Base-by-base conservation (phyloP, 441 rosid genomes). In the Gossypium schwendimanii region DNA sequence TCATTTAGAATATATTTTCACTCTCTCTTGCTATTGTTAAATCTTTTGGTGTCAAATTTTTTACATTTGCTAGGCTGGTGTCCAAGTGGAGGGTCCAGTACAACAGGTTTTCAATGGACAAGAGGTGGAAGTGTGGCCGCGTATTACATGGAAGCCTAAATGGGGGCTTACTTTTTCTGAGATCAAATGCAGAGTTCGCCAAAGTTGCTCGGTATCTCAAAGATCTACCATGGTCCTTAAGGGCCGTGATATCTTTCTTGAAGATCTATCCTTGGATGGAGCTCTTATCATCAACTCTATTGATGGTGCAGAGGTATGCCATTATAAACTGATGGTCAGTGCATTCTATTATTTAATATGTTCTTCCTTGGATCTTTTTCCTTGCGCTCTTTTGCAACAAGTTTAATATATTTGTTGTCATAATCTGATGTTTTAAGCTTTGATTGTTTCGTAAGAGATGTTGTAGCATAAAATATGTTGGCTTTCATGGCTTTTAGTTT, bases 51-150 rank as follows among this genome's bases (percentile, higher is more conserved):
- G 70, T 66, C 57, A 63, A 39, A 18, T 17, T 54, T 58, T 24
- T 69, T 63, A 33, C 79, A 55, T 74, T 21, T 70, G 8, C 3
- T 68, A 94, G 98, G 93, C 86, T 77, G 97, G 97, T 78, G 93
- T 84, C 63, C 81, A 81, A 85, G 87, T 92, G 14, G 97, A 70
- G 71, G 90, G 87, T 81, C 97, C 97, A 24, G 85, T 86, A 61
- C 69, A 58, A 55, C 79, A 77, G 71, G 88, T 86, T 60, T 87
- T 89, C 80, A 95, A 89, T 44, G 96, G 95, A 7, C 99, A 95
- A 86, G 96, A 89, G 75, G 94, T 95, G 71, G 97, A 95, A 85
- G 92, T 89, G 45, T 95, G 98, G 99, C 87, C 99, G 28, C 89
- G 87, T 17, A 78, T 95, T 72, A 76, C 82, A 53, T 95, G 99